Evolutionary conservation across 2,329 filamentous ascomycete species (phyloP), one percentile per base, ranked within the genome.

Genomic region (Pestalotiopsis fici): DNA sequence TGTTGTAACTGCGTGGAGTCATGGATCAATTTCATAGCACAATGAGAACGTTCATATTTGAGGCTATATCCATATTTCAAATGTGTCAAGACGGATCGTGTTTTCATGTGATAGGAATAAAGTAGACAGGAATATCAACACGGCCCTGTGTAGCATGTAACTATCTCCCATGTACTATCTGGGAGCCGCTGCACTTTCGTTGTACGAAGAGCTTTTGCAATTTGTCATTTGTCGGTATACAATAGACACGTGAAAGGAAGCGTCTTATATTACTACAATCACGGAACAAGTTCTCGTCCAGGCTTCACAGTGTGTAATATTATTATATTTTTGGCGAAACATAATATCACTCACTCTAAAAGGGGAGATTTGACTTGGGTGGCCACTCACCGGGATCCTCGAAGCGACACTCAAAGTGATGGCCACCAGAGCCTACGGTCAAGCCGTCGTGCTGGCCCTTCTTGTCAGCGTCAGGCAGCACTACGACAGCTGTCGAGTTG

Each of bases 371-470:
- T 27, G 60, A 63, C 60, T 47, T 50, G n/a, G 60, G 60, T 7
- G 60, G 60, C 60, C 60, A 63, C 50, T 47, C 37, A 15, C 60
- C 60, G 7, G 60, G 35, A 25, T 63, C 60, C 43, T 63, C 43
- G n/a, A 47, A 63, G 9, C 15, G 28, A n/a, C 60, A 63, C 25
- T 63, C 60, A 25, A 47, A 63, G 27, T 63, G 60, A 50, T 63
- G 60, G 37, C 25, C 60, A 11, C 60, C 60, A 5, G 60, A 63
- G 13, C 60, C 60, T 13, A 63, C 39, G 23, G 21, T 3, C 39
- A 25, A 4, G n/a, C 13, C n/a, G 18, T 23, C 37, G n/a, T 23
- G 15, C 23, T 31, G 28, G 13, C 43, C 43, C 31, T 65, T 57
- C 62, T 56, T 35, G 18, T 65, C 43, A 54, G 43, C 39, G 25